Conservation (phyloP, 805 yeast genomes). For the Yarrowia sp. region DNA sequence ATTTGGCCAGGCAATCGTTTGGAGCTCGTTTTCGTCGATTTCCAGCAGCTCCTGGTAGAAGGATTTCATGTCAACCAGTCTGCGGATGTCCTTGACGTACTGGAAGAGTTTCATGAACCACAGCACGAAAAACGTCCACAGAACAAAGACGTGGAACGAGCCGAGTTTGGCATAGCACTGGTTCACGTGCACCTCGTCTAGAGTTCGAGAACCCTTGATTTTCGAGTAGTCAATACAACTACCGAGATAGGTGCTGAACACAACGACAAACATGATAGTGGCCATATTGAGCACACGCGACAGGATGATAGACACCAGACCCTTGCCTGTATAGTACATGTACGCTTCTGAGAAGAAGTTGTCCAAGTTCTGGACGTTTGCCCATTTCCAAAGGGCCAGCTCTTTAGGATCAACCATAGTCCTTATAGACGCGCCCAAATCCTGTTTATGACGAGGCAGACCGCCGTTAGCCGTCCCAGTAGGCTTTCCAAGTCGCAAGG, state of each 20-base stretch:
- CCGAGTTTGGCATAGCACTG: conserved; percentile 59
- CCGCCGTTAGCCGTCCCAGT: neutral
- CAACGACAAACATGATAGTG: conserved; percentile 79
- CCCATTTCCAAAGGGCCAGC: conserved; percentile 93
- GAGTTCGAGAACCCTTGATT: conserved; percentile 45
- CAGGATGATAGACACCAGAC: conserved; percentile 77
- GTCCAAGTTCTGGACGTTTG: conserved; percentile 91
- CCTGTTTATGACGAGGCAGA: conserved; percentile 24
- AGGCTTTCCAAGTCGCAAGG: neutral
- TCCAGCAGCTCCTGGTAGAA: conserved; percentile 77
- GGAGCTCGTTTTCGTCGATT: conserved; percentile 80
- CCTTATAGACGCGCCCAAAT: conserved; percentile 22
- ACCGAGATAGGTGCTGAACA: conserved; percentile 77
- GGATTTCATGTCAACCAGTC: conserved; percentile 73
- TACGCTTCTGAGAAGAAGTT: conserved; percentile 82
- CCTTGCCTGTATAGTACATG: conserved; percentile 83
- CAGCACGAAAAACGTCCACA: conserved; percentile 63
- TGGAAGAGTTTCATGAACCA: conserved; percentile 53
- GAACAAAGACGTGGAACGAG: conserved; percentile 60
- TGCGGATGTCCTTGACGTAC: conserved; percentile 65
- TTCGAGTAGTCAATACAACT: conserved; percentile 77
- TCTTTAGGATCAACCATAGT: conserved; percentile 34
- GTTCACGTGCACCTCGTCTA: conserved; percentile 55
- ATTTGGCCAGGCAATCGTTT: conserved; percentile 91
- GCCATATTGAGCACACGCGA: conserved; percentile 69